Conservation (phyloP, 768 basidiomycete species). For the Lactarius vividus region DNA sequence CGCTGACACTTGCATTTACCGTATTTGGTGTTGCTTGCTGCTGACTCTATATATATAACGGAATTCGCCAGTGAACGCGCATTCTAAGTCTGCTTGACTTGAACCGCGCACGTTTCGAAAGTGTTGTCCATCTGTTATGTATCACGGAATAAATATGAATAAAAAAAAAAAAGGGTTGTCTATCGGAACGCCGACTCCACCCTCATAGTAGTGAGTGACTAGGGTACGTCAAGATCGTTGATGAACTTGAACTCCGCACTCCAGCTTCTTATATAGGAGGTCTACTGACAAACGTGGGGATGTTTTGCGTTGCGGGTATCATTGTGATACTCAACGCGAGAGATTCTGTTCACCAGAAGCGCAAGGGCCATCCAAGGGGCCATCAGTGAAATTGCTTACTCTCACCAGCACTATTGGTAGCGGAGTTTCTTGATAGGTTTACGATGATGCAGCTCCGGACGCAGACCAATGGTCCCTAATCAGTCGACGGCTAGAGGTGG, state of each 20-base stretch:
- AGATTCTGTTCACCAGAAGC: neutral
- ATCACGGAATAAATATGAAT: no score
- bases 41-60: neutral
- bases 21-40: neutral
- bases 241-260: neutral
- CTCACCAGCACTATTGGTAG: neutral
- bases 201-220: no score
- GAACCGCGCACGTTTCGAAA: neutral
- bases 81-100: neutral
- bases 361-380: no score
- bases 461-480: neutral
- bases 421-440: neutral
- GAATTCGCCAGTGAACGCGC: neutral
- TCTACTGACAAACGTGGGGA: no score
- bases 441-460: neutral
- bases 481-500: neutral
- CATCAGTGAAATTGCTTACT: neutral
- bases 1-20: neutral
- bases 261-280: no score
- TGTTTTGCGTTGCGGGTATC: no score
- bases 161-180: no score
- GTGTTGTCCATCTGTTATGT: neutral
- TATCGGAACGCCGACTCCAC: neutral
- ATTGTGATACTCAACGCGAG: neutral
- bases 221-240: neutral